phyloP scores from a whole-genome alignment of 2,329 filamentous ascomycete genomes.

The Hypoxylon sp. region DNA sequence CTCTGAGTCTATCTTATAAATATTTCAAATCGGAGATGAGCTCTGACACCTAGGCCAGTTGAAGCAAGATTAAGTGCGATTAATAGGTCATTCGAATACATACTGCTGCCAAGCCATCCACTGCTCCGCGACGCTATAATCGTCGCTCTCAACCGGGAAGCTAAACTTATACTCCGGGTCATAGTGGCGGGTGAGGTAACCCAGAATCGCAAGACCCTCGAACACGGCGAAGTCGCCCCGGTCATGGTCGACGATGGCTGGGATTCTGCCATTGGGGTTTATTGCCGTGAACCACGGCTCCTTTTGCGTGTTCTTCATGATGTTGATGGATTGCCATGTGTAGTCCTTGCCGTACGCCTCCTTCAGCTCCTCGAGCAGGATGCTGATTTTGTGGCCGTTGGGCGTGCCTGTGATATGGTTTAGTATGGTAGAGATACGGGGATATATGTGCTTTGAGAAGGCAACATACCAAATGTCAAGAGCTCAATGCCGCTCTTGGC shows the following conservation, averaged over 20 bases:
- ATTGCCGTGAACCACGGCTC: conserved; percentile 74
- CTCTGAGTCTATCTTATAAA: neutral
- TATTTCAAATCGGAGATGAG: neutral
- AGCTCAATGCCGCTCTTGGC: conserved; percentile 75
- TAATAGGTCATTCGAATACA: neutral
- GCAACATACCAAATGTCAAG: conserved; percentile 64
- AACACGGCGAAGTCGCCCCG: conserved; percentile 74
- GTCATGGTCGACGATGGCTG: conserved; percentile 76
- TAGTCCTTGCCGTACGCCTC: conserved; percentile 74
- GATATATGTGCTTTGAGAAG: neutral
- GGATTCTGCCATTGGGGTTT: conserved; percentile 75
- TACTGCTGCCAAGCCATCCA: conserved; percentile 78
- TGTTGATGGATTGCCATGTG: conserved; percentile 70
- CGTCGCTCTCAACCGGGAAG: conserved; percentile 62
- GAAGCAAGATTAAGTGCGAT: neutral
- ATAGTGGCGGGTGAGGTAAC: conserved; percentile 80
- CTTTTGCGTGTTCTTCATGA: conserved; percentile 73
- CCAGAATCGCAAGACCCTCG: conserved; percentile 79
- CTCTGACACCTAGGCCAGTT: neutral
- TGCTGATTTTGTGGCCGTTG: conserved; percentile 69
- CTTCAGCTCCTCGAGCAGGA: conserved; percentile 75
- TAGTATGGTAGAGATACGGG: neutral
- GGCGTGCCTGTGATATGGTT: conserved; percentile 57
- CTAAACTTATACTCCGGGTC: conserved; percentile 76
- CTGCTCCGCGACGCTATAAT: conserved; percentile 63